Base-by-base conservation (phyloP, 2,329 filamentous ascomycete species). In the Juglanconis sp. region DNA sequence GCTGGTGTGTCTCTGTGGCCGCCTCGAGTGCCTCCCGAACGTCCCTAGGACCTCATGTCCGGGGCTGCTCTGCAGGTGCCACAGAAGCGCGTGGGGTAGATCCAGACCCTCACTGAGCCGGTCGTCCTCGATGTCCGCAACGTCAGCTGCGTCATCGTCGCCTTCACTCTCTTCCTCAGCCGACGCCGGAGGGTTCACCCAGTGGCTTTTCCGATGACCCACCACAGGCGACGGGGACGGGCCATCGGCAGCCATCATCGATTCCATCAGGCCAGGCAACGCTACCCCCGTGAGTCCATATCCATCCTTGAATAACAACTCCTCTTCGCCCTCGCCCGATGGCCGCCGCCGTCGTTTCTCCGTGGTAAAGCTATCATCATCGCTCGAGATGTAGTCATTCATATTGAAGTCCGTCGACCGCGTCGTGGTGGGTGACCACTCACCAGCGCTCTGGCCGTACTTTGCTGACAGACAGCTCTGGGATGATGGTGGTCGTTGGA, bases 341-440 rank as follows among this genome's bases (percentile, higher is more conserved):
- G 66, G 48, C 36, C 66, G 55, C n/a, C 65, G 51, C 38, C 46
- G 1, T 30, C 9, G 7, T 40, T 52, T 50, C 38, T 54, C 5
- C 34, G 62, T 64, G 10, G 64, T 67, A 8, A 76, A 68, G 0
- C 72, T 74, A 15, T 76, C 74, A 15, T 70, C 71, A 54, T 77
- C 75, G 0, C 73, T 72, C 1, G 74, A 75, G 15, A 75, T 42
- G 60, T 75, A 74, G 61, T 76, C 74, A 59, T 76, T 73, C 7
- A 76, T 73, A 60, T 75, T 74, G 65, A 75, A 75, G 4, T 46
- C 57, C 38, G 44, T 59, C 10, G 57, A 61, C 35, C 53, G 32
- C 9, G 50, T 42, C 13, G 38, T 65, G n/a, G 47, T 31, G 5
- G 60, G 53, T 4, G 64, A 65, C 15, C 56, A 56, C 1, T 53